Percentiles rank a stretch among this genome's conserved stretches.
phyloP scores from a whole-genome alignment of 2,329 filamentous ascomycete species.

The Amauroascus verrucosus region DNA sequence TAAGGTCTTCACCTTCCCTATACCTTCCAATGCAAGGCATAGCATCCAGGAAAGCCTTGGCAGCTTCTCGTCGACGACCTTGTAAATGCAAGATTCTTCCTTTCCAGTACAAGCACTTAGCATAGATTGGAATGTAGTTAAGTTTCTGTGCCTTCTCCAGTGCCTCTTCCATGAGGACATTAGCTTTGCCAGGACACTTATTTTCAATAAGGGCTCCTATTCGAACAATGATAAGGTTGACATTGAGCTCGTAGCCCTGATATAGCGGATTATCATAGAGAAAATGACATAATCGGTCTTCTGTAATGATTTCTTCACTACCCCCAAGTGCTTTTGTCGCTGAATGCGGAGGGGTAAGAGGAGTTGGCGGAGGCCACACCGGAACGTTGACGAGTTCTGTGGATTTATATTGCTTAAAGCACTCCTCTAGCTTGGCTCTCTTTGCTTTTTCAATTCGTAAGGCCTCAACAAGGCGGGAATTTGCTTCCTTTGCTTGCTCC shows the following conservation, averaged over 20 bases:
- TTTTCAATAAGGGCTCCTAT: background rate
- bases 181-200: constrained; percentile 5
- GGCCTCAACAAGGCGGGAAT: constrained; percentile 2
- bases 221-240: constrained; percentile 5
- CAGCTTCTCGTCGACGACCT: constrained; percentile 15
- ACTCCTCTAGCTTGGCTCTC: background rate
- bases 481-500: background rate
- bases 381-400: constrained; percentile 1
- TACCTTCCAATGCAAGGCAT: constrained; percentile 15
- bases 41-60: constrained; percentile 17
- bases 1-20: constrained; percentile 16
- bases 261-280: constrained; percentile 12
- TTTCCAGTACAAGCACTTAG: constrained; percentile 23
- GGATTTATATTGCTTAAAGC: background rate
- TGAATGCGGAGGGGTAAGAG: background rate
- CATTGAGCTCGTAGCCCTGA: constrained; percentile 7
- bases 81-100: constrained; percentile 20
- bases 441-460: constrained; percentile 1
- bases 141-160: constrained; percentile 4
- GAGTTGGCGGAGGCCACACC: background rate
- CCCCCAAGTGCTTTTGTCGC: background rate
- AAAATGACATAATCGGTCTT: background rate
- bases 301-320: background rate
- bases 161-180: constrained; percentile 5
- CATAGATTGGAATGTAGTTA: constrained; percentile 8